A percentile compares a stretch with the other conserved stretches of the same genome.
These are phyloP conservation scores for Lentinula novae-zelandiae DNA, from an alignment of 1,284 basidiomycete genomes.

Conservation along the genomic window DNA sequence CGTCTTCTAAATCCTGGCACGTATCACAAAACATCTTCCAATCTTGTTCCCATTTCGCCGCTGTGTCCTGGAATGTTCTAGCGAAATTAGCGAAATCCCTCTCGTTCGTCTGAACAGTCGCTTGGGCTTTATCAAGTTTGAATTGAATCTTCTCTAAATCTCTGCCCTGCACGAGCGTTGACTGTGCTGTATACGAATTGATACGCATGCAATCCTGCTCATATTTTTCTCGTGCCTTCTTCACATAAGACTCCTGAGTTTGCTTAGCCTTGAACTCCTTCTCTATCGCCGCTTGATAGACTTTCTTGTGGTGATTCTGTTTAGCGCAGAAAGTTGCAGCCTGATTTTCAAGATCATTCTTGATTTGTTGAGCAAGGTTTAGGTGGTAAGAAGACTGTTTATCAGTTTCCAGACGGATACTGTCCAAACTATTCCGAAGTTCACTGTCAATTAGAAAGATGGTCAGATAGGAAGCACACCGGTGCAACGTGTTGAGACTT, in stretches of 20 bases:
- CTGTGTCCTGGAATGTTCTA: conserved; percentile 77
- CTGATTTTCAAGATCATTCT: conserved; percentile 73
- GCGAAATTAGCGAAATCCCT: conserved; percentile 90
- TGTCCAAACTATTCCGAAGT: conserved; percentile 74
- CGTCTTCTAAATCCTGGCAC: conserved; percentile 95
- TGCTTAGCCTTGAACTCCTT: conserved; percentile 87
- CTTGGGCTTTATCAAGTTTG: conserved; percentile 87
- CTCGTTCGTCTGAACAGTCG: conserved; percentile 88
- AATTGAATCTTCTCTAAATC: conserved; percentile 89
- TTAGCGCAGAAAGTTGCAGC: conserved; percentile 60
- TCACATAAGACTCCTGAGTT: conserved; percentile 78
- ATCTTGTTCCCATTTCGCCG: conserved; percentile 85
- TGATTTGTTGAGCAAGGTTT: conserved; percentile 71
- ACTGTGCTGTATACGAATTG: conserved; percentile 94
- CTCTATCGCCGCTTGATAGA: conserved; percentile 73
- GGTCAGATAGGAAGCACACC: not conserved
- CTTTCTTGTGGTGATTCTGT: conserved; percentile 75
- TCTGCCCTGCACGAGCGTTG: conserved; percentile 88
- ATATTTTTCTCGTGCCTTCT: conserved; percentile 91
- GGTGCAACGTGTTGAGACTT: conserved; percentile 25
- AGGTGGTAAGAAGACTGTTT: conserved; percentile 72
- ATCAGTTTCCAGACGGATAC: conserved; percentile 80
- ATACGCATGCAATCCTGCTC: conserved; percentile 92
- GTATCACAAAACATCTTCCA: conserved; percentile 95
- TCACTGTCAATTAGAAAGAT: conserved; percentile 47